phyloP scores from a whole-genome alignment of 441 rosid genomes.

The Jatropha podagrica region DNA sequence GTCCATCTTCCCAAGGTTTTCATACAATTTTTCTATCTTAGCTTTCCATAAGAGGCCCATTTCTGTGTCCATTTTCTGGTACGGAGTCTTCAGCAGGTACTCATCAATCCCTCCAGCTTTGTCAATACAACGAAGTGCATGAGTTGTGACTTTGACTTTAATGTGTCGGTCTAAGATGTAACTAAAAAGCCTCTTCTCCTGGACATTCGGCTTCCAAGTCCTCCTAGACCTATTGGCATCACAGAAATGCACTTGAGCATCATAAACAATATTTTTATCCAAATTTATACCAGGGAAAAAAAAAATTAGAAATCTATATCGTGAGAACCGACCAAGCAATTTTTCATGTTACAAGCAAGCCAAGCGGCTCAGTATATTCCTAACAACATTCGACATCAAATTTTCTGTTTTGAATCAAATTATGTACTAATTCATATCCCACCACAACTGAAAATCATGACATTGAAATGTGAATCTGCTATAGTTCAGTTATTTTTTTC shows the following conservation, averaged over 20 bases:
- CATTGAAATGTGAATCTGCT: background rate
- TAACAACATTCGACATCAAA: background rate
- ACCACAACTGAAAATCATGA: background rate
- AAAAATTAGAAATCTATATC: background rate
- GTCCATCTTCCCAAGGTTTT: slow-evolving; percentile 73
- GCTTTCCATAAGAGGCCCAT: slow-evolving; percentile 90
- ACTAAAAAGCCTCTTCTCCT: slow-evolving; percentile 89
- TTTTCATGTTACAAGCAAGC: background rate
- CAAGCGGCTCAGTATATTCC: background rate
- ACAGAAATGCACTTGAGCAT: slow-evolving; percentile 6
- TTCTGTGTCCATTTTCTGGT: slow-evolving; percentile 92
- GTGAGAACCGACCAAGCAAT: background rate
- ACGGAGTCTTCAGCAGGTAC: slow-evolving; percentile 90
- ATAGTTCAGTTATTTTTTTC: background rate
- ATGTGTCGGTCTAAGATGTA: slow-evolving; percentile 89
- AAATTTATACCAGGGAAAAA: background rate
- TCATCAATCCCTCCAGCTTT: slow-evolving; percentile 99
- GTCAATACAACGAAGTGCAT: slow-evolving; percentile 94
- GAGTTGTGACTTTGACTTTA: slow-evolving; percentile 80
- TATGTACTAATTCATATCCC: background rate
- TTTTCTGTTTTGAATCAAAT: background rate
- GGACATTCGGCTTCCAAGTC: slow-evolving; percentile 95
- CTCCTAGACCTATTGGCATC: slow-evolving; percentile 60
- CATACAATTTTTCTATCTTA: slow-evolving; percentile 82
- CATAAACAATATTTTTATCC: background rate